These are phyloP conservation scores for Globisporangium middletonii DNA, from an alignment of 352 stramenopile species.

Conservation along the genomic window DNA sequence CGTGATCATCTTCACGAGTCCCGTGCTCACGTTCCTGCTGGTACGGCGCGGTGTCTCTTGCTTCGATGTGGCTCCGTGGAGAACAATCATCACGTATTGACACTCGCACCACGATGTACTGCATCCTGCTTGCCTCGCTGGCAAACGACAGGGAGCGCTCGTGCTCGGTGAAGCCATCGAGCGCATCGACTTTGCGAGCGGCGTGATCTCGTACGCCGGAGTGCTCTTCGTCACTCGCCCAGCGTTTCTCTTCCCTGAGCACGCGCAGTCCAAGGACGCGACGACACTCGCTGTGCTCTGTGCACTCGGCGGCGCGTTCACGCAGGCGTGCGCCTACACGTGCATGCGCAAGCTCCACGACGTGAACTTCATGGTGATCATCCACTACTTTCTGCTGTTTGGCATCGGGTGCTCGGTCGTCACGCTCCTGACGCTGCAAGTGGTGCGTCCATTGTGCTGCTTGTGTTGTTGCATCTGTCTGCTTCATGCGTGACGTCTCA, in stretches of 20 bases:
- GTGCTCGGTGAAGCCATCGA: constrained; percentile 47
- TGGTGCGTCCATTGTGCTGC: constrained; percentile 15
- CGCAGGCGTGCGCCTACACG: constrained; percentile 46
- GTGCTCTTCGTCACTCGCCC: constrained; percentile 62
- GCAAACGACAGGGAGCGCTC: constrained; percentile 22
- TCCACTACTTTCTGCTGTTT: constrained; percentile 38
- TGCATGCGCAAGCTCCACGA: constrained; percentile 45
- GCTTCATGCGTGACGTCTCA: not conserved
- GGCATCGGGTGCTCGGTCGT: constrained; percentile 19
- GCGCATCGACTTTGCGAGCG: constrained; percentile 34
- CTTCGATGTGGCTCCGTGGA: too few relatives aligned
- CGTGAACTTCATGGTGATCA: constrained; percentile 25
- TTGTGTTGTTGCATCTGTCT: not conserved
- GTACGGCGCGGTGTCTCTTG: constrained; percentile 7
- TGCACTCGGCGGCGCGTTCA: constrained; percentile 32
- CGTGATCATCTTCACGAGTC: constrained; percentile 61
- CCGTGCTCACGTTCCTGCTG: constrained; percentile 57
- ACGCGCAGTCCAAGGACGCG: constrained; percentile 6
- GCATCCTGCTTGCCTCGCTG: not conserved
- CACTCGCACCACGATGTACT: too few relatives aligned
- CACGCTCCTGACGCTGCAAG: constrained; percentile 23
- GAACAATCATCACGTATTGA: too few relatives aligned
- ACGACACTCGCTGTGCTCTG: constrained; percentile 28
- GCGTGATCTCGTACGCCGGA: constrained; percentile 45
- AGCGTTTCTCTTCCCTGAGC: constrained; percentile 38